phyloP scores from a whole-genome alignment of 179 eudicot species.

The Heliamphora pulchella region DNA sequence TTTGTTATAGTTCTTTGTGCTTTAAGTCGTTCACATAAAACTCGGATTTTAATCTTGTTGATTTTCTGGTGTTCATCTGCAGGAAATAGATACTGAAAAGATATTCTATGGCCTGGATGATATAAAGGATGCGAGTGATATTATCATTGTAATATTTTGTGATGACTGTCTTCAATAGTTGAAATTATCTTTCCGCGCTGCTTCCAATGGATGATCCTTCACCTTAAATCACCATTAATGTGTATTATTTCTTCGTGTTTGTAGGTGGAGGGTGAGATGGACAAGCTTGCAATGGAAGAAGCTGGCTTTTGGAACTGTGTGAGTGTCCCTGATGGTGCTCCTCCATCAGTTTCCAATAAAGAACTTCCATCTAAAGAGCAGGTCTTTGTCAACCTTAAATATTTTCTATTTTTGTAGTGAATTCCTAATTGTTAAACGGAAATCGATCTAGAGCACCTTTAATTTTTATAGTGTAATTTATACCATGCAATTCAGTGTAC shows the following conservation, averaged over 20 bases:
- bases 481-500: neutral
- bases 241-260: constrained; percentile 10
- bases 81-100: constrained; percentile 72
- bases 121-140: constrained; percentile 55
- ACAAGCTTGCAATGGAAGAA: constrained; percentile 97
- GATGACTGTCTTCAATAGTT: neutral
- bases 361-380: constrained; percentile 58
- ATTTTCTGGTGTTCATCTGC: constrained; percentile 22
- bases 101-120: constrained; percentile 89
- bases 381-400: constrained; percentile 30
- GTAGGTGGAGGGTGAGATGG: constrained; percentile 98
- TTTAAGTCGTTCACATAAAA: neutral
- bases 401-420: neutral
- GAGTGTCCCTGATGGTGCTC: constrained; percentile 98
- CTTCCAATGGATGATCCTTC: constrained; percentile 9
- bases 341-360: constrained; percentile 59
- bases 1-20: neutral
- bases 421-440: neutral
- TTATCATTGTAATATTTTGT: constrained; percentile 59
- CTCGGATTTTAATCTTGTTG: neutral
- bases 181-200: constrained; percentile 2
- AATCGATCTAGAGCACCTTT: neutral
- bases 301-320: constrained; percentile 92
- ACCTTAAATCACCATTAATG: neutral
- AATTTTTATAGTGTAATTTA: neutral